These are phyloP conservation scores for Lathyrus sativus DNA, from an alignment of 306 rosid species.

Conservation along the genomic window DNA sequence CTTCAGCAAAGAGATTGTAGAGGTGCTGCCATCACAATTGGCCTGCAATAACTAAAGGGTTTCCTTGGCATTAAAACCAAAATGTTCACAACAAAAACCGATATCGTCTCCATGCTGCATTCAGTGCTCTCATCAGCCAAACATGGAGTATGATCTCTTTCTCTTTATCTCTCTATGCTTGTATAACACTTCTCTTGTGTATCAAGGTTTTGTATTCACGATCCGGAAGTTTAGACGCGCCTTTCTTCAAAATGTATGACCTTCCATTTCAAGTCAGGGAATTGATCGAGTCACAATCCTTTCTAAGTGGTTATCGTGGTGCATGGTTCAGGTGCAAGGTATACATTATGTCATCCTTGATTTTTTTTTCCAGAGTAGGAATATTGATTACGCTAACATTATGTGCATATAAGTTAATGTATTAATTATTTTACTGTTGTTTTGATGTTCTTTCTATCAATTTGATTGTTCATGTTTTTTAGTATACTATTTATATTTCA, in stretches of 20 bases:
- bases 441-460: constrained; percentile 4
- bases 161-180: not conserved
- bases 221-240: constrained; percentile 2
- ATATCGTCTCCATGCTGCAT: too few species aligned
- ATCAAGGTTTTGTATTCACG: not conserved
- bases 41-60: too few species aligned
- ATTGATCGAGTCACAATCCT: constrained; percentile 55
- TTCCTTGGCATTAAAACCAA: too few species aligned
- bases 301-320: constrained; percentile 69
- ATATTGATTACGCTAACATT: constrained; percentile 4
- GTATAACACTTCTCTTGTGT: constrained; percentile 4
- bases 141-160: too few species aligned
- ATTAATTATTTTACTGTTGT: not conserved
- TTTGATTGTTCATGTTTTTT: not conserved
- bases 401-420: not conserved
- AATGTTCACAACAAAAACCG: too few species aligned
- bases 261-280: constrained; percentile 67
- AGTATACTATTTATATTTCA: not conserved
- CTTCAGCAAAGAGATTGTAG: too few species aligned
- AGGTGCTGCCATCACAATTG: too few species aligned
- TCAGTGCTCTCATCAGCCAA: too few species aligned
- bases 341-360: constrained; percentile 19
- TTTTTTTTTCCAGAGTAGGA: not conserved
- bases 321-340: constrained; percentile 94
- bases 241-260: constrained; percentile 17